Percentiles rank a stretch among this genome's conserved stretches.
Conservation (phyloP, 306 rosid genomes). For the Castanopsis chinensis region DNA sequence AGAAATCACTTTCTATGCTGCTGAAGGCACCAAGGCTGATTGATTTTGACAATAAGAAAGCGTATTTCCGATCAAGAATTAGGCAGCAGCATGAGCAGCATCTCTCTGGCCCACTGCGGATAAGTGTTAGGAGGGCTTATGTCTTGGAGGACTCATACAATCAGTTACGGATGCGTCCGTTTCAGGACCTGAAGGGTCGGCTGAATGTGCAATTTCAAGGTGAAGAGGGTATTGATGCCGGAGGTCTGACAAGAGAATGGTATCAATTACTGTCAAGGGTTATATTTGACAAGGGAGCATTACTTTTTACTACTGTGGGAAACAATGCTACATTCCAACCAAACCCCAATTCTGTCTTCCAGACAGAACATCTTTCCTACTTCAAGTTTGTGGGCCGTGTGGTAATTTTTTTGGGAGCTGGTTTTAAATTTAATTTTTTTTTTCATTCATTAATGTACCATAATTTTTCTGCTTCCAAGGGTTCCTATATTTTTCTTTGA, state of each 20-base stretch:
- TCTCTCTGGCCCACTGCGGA: constrained; percentile 79
- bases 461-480: background rate
- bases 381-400: constrained; percentile 98
- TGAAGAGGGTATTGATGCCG: constrained; percentile 99
- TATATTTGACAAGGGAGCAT: constrained; percentile 93
- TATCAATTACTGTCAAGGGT: constrained; percentile 95
- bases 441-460: background rate
- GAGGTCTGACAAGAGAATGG: constrained; percentile 99
- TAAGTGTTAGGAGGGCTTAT: constrained; percentile 92
- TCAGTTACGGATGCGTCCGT: constrained; percentile 93
- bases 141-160: constrained; percentile 96
- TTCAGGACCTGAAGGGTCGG: constrained; percentile 85
- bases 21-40: constrained; percentile 94
- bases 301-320: constrained; percentile 96
- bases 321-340: constrained; percentile 98
- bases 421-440: background rate
- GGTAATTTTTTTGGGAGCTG: constrained; percentile 48
- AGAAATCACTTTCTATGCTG: constrained; percentile 96
- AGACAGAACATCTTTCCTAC: constrained; percentile 98
- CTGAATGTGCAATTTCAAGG: constrained; percentile 97
- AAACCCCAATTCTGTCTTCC: constrained; percentile 94
- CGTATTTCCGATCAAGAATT: constrained; percentile 94
- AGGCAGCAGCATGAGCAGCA: constrained; percentile 97
- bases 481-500: constrained; percentile 17
- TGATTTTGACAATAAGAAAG: constrained; percentile 94